Base-by-base conservation (phyloP, 768 basidiomycete genomes). In the Mycena maculata region DNA sequence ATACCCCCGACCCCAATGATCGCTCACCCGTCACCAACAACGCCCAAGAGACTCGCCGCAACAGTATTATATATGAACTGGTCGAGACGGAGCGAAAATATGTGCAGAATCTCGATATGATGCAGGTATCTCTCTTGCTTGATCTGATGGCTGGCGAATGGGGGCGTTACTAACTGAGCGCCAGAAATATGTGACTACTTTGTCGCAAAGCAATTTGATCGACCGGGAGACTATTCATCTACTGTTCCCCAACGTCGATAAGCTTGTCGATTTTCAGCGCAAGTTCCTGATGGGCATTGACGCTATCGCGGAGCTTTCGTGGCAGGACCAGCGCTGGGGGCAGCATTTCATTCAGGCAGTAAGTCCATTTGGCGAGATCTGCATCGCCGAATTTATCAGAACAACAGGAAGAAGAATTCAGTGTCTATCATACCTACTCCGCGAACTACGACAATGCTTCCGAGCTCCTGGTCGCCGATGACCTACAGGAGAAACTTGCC, bases 391-490 rank as follows among this genome's bases (percentile, higher is more conserved):
- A n/a, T n/a, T 73, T 58, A 78, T 70, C 72, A 68, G 76, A 81
- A 84, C 83, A 86, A 86, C 84, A 98, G 93, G 96, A 99, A 86
- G 88, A 94, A 63, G 95, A 96, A 72, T 98, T 99, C 74, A 87
- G 89, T 31, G 94, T 95, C 41, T 99, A 99, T 78, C 95, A 96
- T 75, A 95, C 96, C 10, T 99, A 98, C 78, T 99, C 95, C 80
- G 94, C 92, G 50, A 96, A 97, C 79, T 95, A 95, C 79, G 91
- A 90, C 33, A 90, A 88, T 67, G 94, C 95, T 10, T 87, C 91
- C 65, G 92, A 94, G 54, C 84, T 96, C 54, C 90, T 94, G 84
- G 84, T 93, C 31, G 86, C 88, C 63, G 92, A 95, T 74, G 93
- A 96, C 12, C 25, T 38, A 16, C 20, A 55, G 78, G 89, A 92